phyloP scores from a whole-genome alignment of 345 rosid genomes.

The Populus tremula region DNA sequence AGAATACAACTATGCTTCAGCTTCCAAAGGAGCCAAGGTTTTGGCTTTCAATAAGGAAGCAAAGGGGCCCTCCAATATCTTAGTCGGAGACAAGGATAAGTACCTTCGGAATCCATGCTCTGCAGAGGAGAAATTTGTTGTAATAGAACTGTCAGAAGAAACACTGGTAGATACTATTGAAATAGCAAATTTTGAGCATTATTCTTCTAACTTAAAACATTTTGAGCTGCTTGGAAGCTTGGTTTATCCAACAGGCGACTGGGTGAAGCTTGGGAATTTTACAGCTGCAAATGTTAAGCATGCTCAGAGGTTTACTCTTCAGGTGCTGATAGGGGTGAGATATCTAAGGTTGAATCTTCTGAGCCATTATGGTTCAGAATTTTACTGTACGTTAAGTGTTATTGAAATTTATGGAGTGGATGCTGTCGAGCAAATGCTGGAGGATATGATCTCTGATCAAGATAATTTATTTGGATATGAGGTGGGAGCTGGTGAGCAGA shows the following conservation, averaged over 20 bases:
- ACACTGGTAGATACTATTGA: slow-evolving; percentile 74
- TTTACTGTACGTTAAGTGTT: slow-evolving; percentile 86
- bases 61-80: slow-evolving; percentile 77
- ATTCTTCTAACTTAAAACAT: slow-evolving; percentile 81
- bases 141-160: slow-evolving; percentile 92
- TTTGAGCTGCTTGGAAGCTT: slow-evolving; percentile 85
- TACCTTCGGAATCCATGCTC: slow-evolving; percentile 94
- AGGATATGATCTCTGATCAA: slow-evolving; percentile 76
- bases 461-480: slow-evolving; percentile 40
- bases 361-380: slow-evolving; percentile 83
- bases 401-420: slow-evolving; percentile 90
- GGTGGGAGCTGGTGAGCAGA: slow-evolving; percentile 41
- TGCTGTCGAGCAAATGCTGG: slow-evolving; percentile 91
- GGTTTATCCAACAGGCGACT: slow-evolving; percentile 78
- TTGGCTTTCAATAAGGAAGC: slow-evolving; percentile 86
- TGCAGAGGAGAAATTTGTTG: slow-evolving; percentile 76
- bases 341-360: slow-evolving; percentile 71
- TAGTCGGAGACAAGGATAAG: slow-evolving; percentile 81
- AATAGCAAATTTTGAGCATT: slow-evolving; percentile 90
- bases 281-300: slow-evolving; percentile 80
- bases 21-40: slow-evolving; percentile 88
- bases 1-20: slow-evolving; percentile 85
- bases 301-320: slow-evolving; percentile 63
- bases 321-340: slow-evolving; percentile 80
- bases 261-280: slow-evolving; percentile 83